Percentiles rank a stretch among this genome's conserved stretches.
phyloP scores from a whole-genome alignment of 2,329 filamentous ascomycete species.

The Ophiostoma sp. region DNA sequence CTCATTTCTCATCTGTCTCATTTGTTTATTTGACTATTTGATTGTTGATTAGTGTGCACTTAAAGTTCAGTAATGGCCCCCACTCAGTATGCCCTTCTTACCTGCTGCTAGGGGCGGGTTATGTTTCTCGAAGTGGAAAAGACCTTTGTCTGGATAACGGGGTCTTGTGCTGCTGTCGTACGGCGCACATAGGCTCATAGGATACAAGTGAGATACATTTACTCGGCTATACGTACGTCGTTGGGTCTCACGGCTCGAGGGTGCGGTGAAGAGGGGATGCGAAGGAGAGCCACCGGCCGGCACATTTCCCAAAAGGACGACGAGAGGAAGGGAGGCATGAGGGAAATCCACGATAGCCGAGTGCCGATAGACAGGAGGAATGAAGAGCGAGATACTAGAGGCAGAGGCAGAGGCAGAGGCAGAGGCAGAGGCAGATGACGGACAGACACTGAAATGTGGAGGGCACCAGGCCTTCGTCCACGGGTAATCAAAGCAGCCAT shows the following conservation, averaged over 20 bases:
- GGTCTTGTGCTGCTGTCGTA: neutral
- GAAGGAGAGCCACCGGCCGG: neutral
- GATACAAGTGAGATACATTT: no score
- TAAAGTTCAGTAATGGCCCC: neutral
- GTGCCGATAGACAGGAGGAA: neutral
- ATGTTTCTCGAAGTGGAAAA: slow-evolving; percentile 10
- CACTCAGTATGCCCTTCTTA: neutral
- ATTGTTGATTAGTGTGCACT: neutral
- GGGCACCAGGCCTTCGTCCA: no score
- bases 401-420: no score
- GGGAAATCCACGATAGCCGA: neutral
- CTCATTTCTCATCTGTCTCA: neutral
- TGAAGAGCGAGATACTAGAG: no score
- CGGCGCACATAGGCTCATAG: no score
- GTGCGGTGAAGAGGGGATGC: neutral
- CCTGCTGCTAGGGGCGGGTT: slow-evolving; percentile 7
- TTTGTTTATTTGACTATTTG: neutral
- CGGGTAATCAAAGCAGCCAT: no score
- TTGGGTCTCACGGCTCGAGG: no score
- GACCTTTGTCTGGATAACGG: neutral
- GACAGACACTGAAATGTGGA: no score
- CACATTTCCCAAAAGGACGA: neutral
- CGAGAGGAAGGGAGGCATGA: neutral
- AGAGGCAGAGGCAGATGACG: no score
- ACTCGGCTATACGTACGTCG: no score